phyloP scores from a whole-genome alignment of 2,329 filamentous ascomycete species.

The Thelonectria discophora region DNA sequence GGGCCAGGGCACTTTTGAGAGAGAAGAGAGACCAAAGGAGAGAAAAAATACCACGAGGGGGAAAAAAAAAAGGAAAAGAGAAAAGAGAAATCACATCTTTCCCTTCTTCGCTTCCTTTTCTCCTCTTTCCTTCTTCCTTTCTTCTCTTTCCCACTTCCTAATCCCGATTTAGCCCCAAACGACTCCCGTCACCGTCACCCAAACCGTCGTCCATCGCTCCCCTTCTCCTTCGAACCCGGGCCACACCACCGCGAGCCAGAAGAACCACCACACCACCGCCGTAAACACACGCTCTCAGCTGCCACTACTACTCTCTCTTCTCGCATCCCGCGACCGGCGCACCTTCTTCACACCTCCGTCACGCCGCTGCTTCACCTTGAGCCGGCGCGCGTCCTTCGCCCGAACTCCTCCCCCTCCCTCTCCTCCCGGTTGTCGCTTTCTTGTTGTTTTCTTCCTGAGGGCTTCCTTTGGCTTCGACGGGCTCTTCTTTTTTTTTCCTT shows the following conservation, averaged over 20 bases:
- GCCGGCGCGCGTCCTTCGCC: conserved; percentile 36
- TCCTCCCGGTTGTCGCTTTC: conserved; percentile 21
- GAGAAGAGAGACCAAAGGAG: conserved; percentile 9
- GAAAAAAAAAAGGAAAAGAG: conserved; percentile 25
- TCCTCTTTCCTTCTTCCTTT: conserved; percentile 19
- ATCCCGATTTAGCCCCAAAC: conserved; percentile 17
- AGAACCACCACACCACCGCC: conserved; percentile 8
- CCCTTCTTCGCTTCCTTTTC: conserved; percentile 18
- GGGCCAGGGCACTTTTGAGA: conserved; percentile 29
- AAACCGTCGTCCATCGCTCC: conserved; percentile 8
- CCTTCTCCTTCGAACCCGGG: conserved; percentile 7
- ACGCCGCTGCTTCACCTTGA: conserved; percentile 38
- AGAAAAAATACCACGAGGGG: conserved; percentile 13
- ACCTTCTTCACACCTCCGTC: conserved; percentile 28
- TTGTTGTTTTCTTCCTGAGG: conserved; percentile 9
- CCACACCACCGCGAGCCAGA: background rate
- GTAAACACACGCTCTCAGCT: conserved; percentile 5
- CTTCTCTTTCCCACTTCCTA: conserved; percentile 19
- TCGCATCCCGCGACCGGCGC: conserved; percentile 27
- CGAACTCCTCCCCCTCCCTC: background rate
- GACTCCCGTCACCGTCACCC: conserved; percentile 1
- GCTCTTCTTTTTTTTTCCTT: background rate
- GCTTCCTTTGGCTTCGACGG: background rate
- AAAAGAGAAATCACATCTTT: conserved; percentile 25
- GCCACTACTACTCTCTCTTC: background rate